Percentiles rank a stretch among this genome's conserved stretches.
phyloP scores from a whole-genome alignment of 805 yeast genomes.

The Cyberlindnera galapagoensis region DNA sequence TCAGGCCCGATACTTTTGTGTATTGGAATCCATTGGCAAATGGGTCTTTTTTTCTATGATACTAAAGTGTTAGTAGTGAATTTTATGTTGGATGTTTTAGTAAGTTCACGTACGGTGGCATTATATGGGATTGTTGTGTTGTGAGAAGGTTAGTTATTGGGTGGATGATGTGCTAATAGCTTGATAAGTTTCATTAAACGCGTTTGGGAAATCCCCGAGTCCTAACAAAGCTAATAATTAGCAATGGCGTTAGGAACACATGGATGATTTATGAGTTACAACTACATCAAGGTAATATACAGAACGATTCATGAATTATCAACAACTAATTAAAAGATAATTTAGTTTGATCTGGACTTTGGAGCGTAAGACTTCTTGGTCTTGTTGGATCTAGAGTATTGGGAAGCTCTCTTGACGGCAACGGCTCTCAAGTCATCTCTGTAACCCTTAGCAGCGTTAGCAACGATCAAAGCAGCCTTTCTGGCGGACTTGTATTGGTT shows the following conservation, averaged over 20 bases:
- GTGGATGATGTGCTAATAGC: too few relatives aligned
- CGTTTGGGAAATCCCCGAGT: too few relatives aligned
- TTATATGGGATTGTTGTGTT: slow-evolving; percentile 3
- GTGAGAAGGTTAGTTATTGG: too few relatives aligned
- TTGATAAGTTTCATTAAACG: too few relatives aligned
- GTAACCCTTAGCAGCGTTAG: slow-evolving; percentile 40
- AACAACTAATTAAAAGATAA: background rate
- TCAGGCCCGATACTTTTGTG: slow-evolving; percentile 36
- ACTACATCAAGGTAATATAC: background rate
- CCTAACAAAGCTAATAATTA: too few relatives aligned
- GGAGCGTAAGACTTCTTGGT: slow-evolving; percentile 30
- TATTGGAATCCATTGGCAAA: slow-evolving; percentile 23
- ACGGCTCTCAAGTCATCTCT: slow-evolving; percentile 41
- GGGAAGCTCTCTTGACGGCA: slow-evolving; percentile 43
- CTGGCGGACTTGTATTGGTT: slow-evolving; percentile 37
- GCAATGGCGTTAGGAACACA: too few relatives aligned
- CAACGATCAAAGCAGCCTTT: slow-evolving; percentile 37
- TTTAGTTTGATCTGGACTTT: slow-evolving; percentile 19
- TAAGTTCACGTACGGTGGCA: slow-evolving; percentile 24
- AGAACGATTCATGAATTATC: slow-evolving; percentile 5
- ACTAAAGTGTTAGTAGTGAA: slow-evolving; percentile 1
- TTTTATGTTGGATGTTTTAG: background rate
- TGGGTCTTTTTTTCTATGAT: slow-evolving; percentile 15
- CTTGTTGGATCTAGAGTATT: slow-evolving; percentile 32
- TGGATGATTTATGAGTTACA: too few relatives aligned